phyloP scores from a whole-genome alignment of 805 yeast species.

The Saccharomycopsis guyanensis region DNA sequence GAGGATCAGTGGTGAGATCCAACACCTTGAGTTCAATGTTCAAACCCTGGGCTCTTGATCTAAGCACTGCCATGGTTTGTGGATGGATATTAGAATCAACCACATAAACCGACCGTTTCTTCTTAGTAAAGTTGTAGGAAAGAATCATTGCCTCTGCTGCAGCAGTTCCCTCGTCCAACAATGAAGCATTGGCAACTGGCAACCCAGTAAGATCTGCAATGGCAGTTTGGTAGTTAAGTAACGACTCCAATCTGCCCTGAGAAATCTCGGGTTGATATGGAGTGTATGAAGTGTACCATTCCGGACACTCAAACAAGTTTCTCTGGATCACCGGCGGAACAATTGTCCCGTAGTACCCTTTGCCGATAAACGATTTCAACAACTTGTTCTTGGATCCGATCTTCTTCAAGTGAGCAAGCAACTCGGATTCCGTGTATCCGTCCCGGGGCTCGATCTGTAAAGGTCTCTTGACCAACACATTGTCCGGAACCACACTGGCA shows the following conservation, averaged over 20 bases:
- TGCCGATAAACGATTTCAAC: conserved; percentile 75
- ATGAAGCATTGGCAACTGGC: conserved; percentile 90
- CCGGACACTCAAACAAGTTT: conserved; percentile 86
- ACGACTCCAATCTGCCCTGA: conserved; percentile 88
- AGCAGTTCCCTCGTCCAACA: conserved; percentile 94
- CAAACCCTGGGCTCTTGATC: conserved; percentile 71
- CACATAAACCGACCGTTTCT: conserved; percentile 59
- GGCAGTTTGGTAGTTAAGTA: conserved; percentile 90
- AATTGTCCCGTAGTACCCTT: conserved; percentile 87
- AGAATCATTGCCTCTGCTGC: conserved; percentile 96
- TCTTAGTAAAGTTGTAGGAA: conserved; percentile 58
- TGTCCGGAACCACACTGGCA: conserved; percentile 64
- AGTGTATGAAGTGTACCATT: conserved; percentile 98
- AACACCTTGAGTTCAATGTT: conserved; percentile 55
- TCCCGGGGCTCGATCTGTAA: conserved; percentile 57
- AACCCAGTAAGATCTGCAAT: conserved; percentile 86
- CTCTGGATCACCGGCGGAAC: conserved; percentile 91
- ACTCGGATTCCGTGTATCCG: conserved; percentile 78
- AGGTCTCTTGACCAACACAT: conserved; percentile 61
- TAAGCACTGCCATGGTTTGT: conserved; percentile 76
- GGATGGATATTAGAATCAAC: conserved; percentile 75
- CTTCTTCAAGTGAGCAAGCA: conserved; percentile 57
- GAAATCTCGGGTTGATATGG: conserved; percentile 98
- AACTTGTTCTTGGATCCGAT: conserved; percentile 68
- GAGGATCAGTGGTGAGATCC: conserved; percentile 42